Conservation (phyloP, 495 filamentous ascomycete genomes). For the Talaromyces wortmannii region DNA sequence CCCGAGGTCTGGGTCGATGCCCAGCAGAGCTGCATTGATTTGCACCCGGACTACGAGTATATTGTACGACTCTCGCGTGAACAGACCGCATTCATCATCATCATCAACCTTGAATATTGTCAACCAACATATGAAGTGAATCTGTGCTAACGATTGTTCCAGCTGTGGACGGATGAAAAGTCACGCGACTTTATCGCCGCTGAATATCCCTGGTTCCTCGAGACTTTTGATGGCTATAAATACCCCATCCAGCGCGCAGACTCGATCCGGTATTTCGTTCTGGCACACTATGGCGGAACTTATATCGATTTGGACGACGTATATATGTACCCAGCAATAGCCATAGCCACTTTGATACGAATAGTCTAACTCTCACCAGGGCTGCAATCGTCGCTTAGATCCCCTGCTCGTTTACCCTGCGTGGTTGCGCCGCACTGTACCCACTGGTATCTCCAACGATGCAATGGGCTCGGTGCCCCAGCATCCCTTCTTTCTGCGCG, state of each 20-base stretch:
- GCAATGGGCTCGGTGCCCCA: constrained; percentile 75
- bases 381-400: constrained; percentile 75
- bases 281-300: constrained; percentile 75
- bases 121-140: no score
- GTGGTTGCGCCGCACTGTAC: constrained; percentile 73
- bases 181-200: constrained; percentile 68
- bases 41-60: constrained; percentile 76
- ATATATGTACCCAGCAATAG: constrained; percentile 18
- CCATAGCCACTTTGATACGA: neutral
- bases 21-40: constrained; percentile 66
- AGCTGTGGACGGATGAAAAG: constrained; percentile 85
- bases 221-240: constrained; percentile 73
- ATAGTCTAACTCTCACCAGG: constrained; percentile 31
- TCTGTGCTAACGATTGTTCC: constrained; percentile 10
- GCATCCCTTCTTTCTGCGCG: constrained; percentile 75
- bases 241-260: constrained; percentile 84
- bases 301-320: constrained; percentile 90
- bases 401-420: constrained; percentile 74
- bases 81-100: neutral
- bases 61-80: constrained; percentile 43
- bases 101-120: no score
- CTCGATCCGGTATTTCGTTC: constrained; percentile 81
- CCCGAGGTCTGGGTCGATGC: constrained; percentile 67
- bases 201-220: constrained; percentile 83
- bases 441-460: constrained; percentile 86